phyloP scores from a whole-genome alignment of 2,329 filamentous ascomycete species.

The Ceratocystis variospora region DNA sequence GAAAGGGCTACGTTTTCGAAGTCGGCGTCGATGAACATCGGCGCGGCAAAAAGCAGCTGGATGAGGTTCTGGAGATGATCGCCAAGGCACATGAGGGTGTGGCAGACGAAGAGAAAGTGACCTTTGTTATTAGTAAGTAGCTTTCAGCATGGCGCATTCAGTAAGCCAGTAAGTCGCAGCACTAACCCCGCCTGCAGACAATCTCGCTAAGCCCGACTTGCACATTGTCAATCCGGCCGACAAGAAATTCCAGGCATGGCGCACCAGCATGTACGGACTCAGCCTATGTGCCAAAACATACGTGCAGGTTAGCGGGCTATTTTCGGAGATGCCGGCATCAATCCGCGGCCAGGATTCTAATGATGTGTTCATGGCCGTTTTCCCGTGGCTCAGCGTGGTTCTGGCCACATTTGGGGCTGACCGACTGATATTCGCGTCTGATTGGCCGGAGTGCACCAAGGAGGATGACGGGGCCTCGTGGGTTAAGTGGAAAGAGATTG shows the following conservation, averaged over 20 bases:
- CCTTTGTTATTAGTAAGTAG: conserved; percentile 52
- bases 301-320: conserved; percentile 82
- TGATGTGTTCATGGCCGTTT: conserved; percentile 48
- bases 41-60: conserved; percentile 60
- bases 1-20: conserved; percentile 58
- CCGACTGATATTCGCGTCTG: conserved; percentile 77
- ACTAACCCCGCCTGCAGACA: conserved; percentile 41
- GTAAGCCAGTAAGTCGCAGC: neutral
- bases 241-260: conserved; percentile 54
- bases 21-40: conserved; percentile 68
- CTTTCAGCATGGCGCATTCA: neutral
- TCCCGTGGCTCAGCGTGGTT: conserved; percentile 58
- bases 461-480: conserved; percentile 45
- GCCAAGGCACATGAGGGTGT: conserved; percentile 49
- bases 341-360: conserved; percentile 36
- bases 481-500: conserved; percentile 59
- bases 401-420: conserved; percentile 57
- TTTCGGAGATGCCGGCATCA: conserved; percentile 58
- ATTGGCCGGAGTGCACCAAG: conserved; percentile 80
- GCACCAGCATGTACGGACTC: conserved; percentile 51
- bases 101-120: conserved; percentile 44
- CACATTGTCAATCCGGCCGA: conserved; percentile 45
- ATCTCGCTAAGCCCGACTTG: conserved; percentile 79
- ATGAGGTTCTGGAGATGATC: conserved; percentile 58
- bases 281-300: conserved; percentile 53